Base-by-base conservation (phyloP, 2,329 filamentous ascomycete genomes). In the Monascus ruber region DNA sequence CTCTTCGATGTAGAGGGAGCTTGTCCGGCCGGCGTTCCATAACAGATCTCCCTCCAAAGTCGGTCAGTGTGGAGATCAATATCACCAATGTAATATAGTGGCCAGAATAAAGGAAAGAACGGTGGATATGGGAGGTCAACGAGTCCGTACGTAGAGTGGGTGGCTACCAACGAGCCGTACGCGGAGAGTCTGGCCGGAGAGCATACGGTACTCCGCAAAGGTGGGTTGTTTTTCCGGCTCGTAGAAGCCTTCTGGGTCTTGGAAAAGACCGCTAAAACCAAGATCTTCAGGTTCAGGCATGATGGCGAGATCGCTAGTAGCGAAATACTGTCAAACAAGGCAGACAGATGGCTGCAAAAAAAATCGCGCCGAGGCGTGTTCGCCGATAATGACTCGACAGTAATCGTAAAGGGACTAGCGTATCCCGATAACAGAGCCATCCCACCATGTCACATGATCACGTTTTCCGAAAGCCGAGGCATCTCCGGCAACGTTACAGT, bases 1-100 rank as follows among this genome's bases (percentile, higher is more conserved):
- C 33, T 74, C 66, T 63, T 94, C 85, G 42, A 95, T 77, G 63
- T 87, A 87, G 49, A 78, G 71, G 10, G 87, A 77, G 36, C 89
- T 74, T 31, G 85, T 77, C 45, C 84, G 81, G 43, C 82, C 81
- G 44, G 85, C 88, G 61, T 95, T 93, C 89, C 89, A 96, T 26
- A 95, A 74, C 47, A 84, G 74, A 62, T 95, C 85, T 10, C 85
- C 88, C 77, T 77, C 51, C 46, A 44, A 42, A 42, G 40, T 37
- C 38, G 33, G 46, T 54, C 47, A 52, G 51, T 51, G 36, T 43
- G 35, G 26, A 9, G 17, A 28, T 24, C 25, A 36, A 36, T 10
- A 27, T 17, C 17, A 17, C 17, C 17, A 17, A 17, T 17, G 3
- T 17, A 17, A 17, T 17, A 17, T 17, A 17, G 17, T 17, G 2